Base-by-base conservation (phyloP, 768 basidiomycete species). In the Podaxis carcinomalis region DNA sequence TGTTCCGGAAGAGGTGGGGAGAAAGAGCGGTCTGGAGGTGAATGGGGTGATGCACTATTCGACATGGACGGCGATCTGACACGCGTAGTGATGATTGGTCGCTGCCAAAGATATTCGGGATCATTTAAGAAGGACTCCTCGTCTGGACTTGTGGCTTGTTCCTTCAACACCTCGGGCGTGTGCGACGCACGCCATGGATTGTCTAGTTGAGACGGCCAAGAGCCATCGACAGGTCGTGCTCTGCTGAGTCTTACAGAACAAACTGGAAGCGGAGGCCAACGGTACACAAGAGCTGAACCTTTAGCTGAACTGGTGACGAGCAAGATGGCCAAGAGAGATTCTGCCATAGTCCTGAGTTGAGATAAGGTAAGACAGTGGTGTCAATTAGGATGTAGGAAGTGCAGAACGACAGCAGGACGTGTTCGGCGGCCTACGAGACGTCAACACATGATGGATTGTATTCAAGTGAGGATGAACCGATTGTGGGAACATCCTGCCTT, bases 251-350 rank as follows among this genome's bases (percentile, higher is more conserved):
- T 81, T 3, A 86, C 79, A 4, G 85, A 80, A 1, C 84, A 74
- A 11, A 75, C 67, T 13, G 93, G 92, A 13, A 77, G 78, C 13
- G 92, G 88, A 0, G 95, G 95, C 89, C 93, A 96, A 63, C 90
- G 81, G 70, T 87, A 94, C 56, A 93, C 88, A 4, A 94, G 75
- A 65, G 78, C 88, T 9, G 87, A 84, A 27, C 90, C 92, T 68
- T 87, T 90, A 5, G 91, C 87, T 7, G 93, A 94, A 11, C 88
- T 87, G 4, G 92, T 92, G 46, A 93, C 90, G 37, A 97, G 83
- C 3, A 95, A 74, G 63, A 96, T 79, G 9, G 92, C 88, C 51
- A 95, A 77, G 35, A 97, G 81, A 2, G 87, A 86, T 73, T 91
- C 88, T 42, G 88, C 87, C 89, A 92, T 91, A 23, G 19, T 44